Conservation (phyloP, 2,329 filamentous ascomycete species). For the Xylariales sp. region DNA sequence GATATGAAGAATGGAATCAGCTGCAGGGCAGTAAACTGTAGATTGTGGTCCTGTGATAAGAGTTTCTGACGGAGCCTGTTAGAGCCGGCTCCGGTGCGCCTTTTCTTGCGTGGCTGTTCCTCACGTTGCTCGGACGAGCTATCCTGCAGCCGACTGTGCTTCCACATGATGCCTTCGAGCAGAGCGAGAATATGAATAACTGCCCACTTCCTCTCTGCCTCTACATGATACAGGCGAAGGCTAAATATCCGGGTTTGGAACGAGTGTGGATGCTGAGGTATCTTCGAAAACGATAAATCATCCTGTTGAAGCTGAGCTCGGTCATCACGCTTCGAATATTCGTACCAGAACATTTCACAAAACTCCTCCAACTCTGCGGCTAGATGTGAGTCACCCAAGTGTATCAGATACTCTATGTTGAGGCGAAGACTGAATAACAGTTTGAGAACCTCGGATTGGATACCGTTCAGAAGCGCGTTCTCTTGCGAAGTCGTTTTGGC, state of each 20-base stretch:
- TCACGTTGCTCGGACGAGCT: conserved; percentile 17
- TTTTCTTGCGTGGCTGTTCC: conserved; percentile 49
- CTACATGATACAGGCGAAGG: conserved; percentile 46
- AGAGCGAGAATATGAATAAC: conserved; percentile 54
- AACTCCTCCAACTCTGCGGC: conserved; percentile 57
- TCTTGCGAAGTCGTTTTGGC: conserved; percentile 60
- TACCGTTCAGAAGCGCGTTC: conserved; percentile 50
- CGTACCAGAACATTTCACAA: conserved; percentile 65
- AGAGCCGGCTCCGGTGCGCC: conserved; percentile 35
- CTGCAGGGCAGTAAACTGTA: conserved; percentile 51
- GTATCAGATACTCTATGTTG: conserved; percentile 55
- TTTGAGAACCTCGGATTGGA: conserved; percentile 76
- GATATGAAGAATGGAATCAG: conserved; percentile 54
- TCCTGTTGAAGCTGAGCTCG: conserved; percentile 73
- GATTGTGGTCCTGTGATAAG: conserved; percentile 35
- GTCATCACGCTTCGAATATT: conserved; percentile 70
- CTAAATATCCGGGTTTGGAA: conserved; percentile 48
- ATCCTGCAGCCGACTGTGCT: conserved; percentile 16
- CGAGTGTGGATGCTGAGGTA: conserved; percentile 36
- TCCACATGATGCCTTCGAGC: conserved; percentile 45
- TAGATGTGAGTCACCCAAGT: conserved; percentile 33
- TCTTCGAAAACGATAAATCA: conserved; percentile 59
- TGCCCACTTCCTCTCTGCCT: conserved; percentile 57
- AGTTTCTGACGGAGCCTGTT: conserved; percentile 47
- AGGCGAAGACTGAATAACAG: conserved; percentile 63